Evolutionary conservation across 2,329 filamentous ascomycete species (phyloP).

Genomic region (Phialophora tarda): DNA sequence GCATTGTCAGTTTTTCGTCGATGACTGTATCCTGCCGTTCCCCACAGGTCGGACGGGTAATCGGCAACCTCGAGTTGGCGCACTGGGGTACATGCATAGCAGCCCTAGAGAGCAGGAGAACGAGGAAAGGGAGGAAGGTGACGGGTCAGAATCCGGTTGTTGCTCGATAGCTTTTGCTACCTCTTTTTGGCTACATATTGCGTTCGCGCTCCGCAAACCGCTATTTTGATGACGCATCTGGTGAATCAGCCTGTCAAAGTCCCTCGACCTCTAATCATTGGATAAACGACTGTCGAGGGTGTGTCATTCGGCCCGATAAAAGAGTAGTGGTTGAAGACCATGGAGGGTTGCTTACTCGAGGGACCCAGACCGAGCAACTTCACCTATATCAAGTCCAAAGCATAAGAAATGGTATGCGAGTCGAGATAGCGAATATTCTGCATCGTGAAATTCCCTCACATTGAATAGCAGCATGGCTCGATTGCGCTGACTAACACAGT

Average conservation of each 20-base stretch:
- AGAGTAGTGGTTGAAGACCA: not conserved
- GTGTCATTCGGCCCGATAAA: not conserved
- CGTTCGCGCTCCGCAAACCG: not conserved
- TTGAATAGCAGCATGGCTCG: no score
- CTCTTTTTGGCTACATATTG: not conserved
- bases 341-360: no score
- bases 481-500: no score
- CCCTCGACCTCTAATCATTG: not conserved
- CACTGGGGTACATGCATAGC: not conserved
- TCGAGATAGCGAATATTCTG: no score
- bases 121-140: not conserved
- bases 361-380: no score
- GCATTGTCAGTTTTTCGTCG: no score
- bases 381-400: no score
- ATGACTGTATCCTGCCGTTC: not conserved
- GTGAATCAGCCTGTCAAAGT: no score
- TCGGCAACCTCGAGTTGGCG: slow-evolving; percentile 8
- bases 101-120: not conserved
- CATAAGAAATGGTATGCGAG: no score
- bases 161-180: no score
- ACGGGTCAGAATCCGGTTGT: no score
- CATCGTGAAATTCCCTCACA: no score
- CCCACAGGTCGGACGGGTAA: slow-evolving; percentile 16
- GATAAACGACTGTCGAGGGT: not conserved
- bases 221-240: not conserved